These are phyloP conservation scores for Aspergillus sergii DNA, from an alignment of 2,329 filamentous ascomycete species.

Conservation along the genomic window DNA sequence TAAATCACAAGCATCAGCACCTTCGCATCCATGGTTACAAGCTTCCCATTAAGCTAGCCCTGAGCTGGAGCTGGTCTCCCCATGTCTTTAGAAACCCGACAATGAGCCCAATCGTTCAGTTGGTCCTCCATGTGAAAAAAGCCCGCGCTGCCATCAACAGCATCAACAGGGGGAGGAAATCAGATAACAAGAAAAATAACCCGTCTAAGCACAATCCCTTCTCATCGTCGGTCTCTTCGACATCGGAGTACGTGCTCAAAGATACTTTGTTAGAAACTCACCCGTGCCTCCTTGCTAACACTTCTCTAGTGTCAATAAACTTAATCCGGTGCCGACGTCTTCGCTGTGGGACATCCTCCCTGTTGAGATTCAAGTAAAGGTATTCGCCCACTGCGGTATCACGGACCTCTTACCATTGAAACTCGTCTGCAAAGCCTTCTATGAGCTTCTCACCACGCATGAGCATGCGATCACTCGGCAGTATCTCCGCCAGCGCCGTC, in stretches of 20 bases:
- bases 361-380: constrained; percentile 45
- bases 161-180: constrained; percentile 32
- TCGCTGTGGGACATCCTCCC: constrained; percentile 44
- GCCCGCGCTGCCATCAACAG: constrained; percentile 34
- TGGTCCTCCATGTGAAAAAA: constrained; percentile 34
- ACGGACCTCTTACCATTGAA: constrained; percentile 39
- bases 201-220: constrained; percentile 25
- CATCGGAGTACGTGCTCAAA: constrained; percentile 25
- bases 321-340: constrained; percentile 28
- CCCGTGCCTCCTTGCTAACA: constrained; percentile 14
- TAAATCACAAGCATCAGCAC: constrained; percentile 2
- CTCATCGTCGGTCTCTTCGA: constrained; percentile 25
- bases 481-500: constrained; percentile 45
- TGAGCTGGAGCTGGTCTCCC: constrained; percentile 30
- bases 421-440: constrained; percentile 44
- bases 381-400: constrained; percentile 44
- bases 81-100: constrained; percentile 29
- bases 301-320: constrained; percentile 25
- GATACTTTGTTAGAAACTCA: not conserved
- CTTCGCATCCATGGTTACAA: constrained; percentile 10
- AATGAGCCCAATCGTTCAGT: constrained; percentile 40
- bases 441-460: constrained; percentile 37
- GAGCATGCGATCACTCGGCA: constrained; percentile 45
- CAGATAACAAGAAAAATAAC: constrained; percentile 28
- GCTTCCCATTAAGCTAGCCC: constrained; percentile 8